Percentiles rank a stretch among this genome's conserved stretches.
These are phyloP conservation scores for Aureobasidium subglaciale DNA, from an alignment of 2,329 filamentous ascomycete genomes.

Conservation along the genomic window DNA sequence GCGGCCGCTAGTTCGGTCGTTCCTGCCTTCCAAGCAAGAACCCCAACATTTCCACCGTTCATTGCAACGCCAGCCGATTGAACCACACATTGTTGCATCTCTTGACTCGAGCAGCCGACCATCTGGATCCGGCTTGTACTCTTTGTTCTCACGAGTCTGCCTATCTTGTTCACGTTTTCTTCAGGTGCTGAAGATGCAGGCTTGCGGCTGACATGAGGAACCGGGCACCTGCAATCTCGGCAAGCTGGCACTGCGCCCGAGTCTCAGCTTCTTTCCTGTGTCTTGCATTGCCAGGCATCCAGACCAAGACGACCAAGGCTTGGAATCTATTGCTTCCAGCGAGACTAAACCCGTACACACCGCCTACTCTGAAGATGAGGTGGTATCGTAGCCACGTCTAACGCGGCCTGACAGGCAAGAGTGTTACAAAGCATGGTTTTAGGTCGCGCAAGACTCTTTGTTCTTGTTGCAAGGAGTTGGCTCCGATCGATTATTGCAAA, in stretches of 20 bases:
- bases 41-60: neutral
- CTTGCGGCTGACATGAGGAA: neutral
- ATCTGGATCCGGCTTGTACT: neutral
- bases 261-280: neutral
- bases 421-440: neutral
- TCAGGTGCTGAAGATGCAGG: slow-evolving; percentile 2
- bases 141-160: neutral
- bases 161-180: neutral
- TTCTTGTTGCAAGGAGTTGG: neutral
- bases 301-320: neutral
- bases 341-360: neutral
- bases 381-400: neutral
- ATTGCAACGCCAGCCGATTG: neutral
- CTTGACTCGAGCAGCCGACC: neutral
- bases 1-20: slow-evolving; percentile 5
- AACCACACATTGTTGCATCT: neutral
- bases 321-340: neutral
- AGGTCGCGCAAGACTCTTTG: neutral
- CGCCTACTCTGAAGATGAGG: neutral
- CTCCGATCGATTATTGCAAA: neutral
- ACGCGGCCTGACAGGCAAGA: neutral
- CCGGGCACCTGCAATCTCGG: neutral
- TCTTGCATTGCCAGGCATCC: slow-evolving; percentile 7
- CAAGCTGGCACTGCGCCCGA: neutral
- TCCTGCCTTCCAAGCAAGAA: neutral